Base-by-base conservation (phyloP, 1,284 basidiomycete genomes). In the Tylopilus sp. region DNA sequence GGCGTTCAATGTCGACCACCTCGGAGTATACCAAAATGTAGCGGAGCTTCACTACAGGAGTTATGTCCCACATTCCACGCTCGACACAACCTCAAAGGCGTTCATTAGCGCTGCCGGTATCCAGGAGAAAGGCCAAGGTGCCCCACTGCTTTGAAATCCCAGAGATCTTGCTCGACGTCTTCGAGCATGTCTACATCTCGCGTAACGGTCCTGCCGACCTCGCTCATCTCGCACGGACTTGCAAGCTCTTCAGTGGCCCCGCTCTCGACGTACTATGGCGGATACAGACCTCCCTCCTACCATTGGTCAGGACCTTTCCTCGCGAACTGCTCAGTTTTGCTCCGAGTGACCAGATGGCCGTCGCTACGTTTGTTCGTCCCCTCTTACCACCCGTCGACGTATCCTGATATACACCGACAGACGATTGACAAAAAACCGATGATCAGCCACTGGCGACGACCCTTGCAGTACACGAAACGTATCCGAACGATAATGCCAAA, bases 181-280 rank as follows among this genome's bases (percentile, higher is more conserved):
- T 59, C 26, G 59, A 61, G 13, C 49, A 50, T 11, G 49, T 59
- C 43, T 59, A 48, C 33, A 6, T 48, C 8, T 46, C 53, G 2
- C 0, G 26, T 1, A 36, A 46, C 7, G 59, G 56, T 9, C 57
- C 43, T 19, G 11, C 44, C 2, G 59, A 58, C 35, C 47, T 59
- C 23, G 39, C 44, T 5, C 41, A 13, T 3, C 54, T 62, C 0
- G 59, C 61, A 2, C 45, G 34, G 4, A 57, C 61, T 4, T 64
- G 54, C 48, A 61, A 49, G 28, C 16, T 40, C 0, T 46, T 64
- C 50, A 60, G 23, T 25, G 41, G 40, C 3, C 49, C 61, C 8
- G 59, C 57, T 4, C 59, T 59, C 19, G 59, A 64, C 18, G 49
- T 58, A 1, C 52, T 60, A 3, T 60, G 61, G 59, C 47, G 55